A percentile compares a stretch with the other conserved stretches of the same genome.
Conservation (phyloP, 106 monocot species). For the Dendrobium nobile region DNA sequence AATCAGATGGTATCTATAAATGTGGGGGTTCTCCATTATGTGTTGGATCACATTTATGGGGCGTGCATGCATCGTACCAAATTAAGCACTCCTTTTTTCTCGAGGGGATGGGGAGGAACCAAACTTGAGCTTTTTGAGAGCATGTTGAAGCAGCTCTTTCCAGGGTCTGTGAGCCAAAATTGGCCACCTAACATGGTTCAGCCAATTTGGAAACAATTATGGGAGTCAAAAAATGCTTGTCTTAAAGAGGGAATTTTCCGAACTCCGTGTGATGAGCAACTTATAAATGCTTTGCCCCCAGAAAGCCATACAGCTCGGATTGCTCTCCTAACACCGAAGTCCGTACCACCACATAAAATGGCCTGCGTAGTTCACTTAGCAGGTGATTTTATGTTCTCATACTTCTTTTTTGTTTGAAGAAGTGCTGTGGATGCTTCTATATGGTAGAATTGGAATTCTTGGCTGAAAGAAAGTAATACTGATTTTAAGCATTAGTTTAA, state of each 20-base stretch:
- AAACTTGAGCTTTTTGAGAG: slow-evolving; percentile 83
- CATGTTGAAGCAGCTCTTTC: slow-evolving; percentile 88
- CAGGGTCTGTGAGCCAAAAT: slow-evolving; percentile 35
- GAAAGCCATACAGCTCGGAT: slow-evolving; percentile 84
- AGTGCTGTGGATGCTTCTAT: not conserved
- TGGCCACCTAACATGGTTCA: slow-evolving; percentile 60
- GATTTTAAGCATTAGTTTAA: not conserved
- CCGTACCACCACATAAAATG: slow-evolving; percentile 75
- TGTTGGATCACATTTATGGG: slow-evolving; percentile 89
- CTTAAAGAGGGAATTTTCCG: slow-evolving; percentile 83
- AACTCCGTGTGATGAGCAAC: slow-evolving; percentile 69
- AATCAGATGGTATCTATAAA: slow-evolving; percentile 73
- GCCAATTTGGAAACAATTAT: slow-evolving; percentile 77
- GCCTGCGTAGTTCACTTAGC: slow-evolving; percentile 97
- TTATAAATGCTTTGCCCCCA: slow-evolving; percentile 71
- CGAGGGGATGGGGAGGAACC: slow-evolving; percentile 93
- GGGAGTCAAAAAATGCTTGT: slow-evolving; percentile 83
- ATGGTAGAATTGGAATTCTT: not conserved
- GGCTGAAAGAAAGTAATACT: not conserved
- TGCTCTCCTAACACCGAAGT: slow-evolving; percentile 80
- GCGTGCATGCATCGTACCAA: slow-evolving; percentile 77
- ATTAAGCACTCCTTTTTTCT: slow-evolving; percentile 88
- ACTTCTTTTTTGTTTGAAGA: not conserved
- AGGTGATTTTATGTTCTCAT: slow-evolving; percentile 37
- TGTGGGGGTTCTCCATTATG: slow-evolving; percentile 74